phyloP scores from a whole-genome alignment of 1,284 basidiomycete species.

The Ceratobasidium sp. region DNA sequence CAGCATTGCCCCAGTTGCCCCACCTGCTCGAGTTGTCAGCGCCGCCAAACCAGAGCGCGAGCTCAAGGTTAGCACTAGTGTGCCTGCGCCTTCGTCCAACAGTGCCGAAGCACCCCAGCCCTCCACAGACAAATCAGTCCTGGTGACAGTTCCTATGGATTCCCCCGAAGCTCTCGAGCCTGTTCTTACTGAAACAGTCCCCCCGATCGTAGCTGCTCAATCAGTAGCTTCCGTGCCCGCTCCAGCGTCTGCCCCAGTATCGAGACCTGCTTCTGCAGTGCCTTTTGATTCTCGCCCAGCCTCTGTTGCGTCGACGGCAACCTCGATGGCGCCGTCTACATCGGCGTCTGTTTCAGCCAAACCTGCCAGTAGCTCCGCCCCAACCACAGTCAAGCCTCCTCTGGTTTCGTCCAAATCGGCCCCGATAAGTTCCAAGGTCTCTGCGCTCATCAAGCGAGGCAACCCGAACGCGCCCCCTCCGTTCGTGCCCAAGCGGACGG shows the following conservation, averaged over 20 bases:
- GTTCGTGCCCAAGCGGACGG: conserved; percentile 24
- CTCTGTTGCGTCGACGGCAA: conserved; percentile 6
- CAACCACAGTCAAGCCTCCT: conserved; percentile 12
- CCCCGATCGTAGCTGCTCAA: not conserved
- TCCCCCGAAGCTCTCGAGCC: not conserved
- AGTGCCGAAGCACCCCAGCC: not conserved
- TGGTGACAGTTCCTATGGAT: not conserved
- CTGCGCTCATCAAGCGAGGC: conserved; percentile 28
- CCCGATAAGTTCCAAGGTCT: conserved; percentile 26
- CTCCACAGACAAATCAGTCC: not conserved
- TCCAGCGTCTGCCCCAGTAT: conserved; percentile 14
- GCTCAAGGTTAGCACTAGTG: not conserved
- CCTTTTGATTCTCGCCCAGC: conserved; percentile 23
- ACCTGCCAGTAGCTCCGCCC: not conserved
- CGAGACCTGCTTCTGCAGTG: not conserved
- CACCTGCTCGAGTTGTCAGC: conserved; percentile 17
- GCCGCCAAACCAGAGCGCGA: not conserved
- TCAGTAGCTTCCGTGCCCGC: not conserved
- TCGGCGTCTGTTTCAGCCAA: not conserved
- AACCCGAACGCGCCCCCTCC: conserved; percentile 30
- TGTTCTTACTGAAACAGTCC: not conserved
- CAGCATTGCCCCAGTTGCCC: not conserved
- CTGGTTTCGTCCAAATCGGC: conserved; percentile 24
- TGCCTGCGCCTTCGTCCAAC: not conserved
- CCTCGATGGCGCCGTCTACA: conserved; percentile 9